A percentile compares a stretch with the other conserved stretches of the same genome.
These are phyloP conservation scores for Pichia membranifaciens DNA, from an alignment of 805 yeast species.

Conservation along the genomic window DNA sequence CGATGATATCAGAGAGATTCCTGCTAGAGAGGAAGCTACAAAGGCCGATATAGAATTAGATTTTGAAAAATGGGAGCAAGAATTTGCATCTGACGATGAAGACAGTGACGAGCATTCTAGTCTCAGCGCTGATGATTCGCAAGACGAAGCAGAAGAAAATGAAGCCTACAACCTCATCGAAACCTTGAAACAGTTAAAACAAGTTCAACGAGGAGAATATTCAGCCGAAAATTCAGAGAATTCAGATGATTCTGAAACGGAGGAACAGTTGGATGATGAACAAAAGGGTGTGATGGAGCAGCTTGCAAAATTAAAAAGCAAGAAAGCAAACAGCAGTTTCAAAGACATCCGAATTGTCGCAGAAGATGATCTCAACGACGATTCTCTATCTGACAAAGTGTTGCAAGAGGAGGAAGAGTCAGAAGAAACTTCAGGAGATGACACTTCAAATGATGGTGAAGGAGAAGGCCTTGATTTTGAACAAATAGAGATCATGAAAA, in stretches of 20 bases:
- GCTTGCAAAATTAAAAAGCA: slow-evolving; percentile 35
- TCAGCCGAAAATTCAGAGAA: slow-evolving; percentile 14
- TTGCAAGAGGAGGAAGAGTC: not conserved
- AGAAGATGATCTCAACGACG: slow-evolving; percentile 16
- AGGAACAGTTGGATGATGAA: slow-evolving; percentile 8
- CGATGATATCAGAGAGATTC: slow-evolving; percentile 16
- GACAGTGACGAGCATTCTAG: slow-evolving; percentile 10
- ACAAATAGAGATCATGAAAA: slow-evolving; percentile 23
- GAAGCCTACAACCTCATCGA: slow-evolving; percentile 11
- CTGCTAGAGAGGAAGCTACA: slow-evolving; percentile 8
- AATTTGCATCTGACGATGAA: slow-evolving; percentile 11
- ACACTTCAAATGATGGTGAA: slow-evolving; percentile 3
- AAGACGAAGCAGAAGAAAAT: slow-evolving; percentile 16
- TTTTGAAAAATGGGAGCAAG: slow-evolving; percentile 13
- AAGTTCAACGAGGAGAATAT: slow-evolving; percentile 14
- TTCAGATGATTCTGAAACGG: not conserved
- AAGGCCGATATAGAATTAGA: slow-evolving; percentile 8
- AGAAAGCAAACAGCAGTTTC: slow-evolving; percentile 10
- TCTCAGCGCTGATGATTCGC: slow-evolving; percentile 12
- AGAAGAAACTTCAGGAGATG: slow-evolving; percentile 19
- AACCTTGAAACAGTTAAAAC: slow-evolving; percentile 14
- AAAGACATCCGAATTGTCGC: slow-evolving; percentile 13
- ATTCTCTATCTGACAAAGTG: slow-evolving; percentile 17
- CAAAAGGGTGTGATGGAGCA: slow-evolving; percentile 34
- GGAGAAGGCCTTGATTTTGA: slow-evolving; percentile 24